These are phyloP conservation scores for Diaporthe ampelina DNA, from an alignment of 2,329 filamentous ascomycete genomes.

Conservation along the genomic window DNA sequence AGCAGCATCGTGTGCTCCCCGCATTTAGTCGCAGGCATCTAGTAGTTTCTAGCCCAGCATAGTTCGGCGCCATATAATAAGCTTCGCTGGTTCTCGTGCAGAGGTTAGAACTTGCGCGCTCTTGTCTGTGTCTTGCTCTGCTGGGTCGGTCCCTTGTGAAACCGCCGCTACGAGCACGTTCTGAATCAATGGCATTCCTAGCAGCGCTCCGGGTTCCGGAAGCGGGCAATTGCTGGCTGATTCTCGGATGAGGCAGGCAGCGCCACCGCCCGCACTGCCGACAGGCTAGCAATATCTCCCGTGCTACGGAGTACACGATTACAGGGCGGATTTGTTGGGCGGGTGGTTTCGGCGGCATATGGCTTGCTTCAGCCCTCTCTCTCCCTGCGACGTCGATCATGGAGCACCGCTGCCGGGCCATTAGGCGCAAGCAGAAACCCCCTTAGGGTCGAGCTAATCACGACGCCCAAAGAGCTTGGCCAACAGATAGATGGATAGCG, in stretches of 20 bases:
- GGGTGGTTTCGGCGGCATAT: neutral
- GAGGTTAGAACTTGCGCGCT: neutral
- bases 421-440: slow-evolving; percentile 13
- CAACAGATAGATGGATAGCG: slow-evolving; percentile 18
- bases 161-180: slow-evolving; percentile 11
- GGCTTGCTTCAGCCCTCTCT: neutral
- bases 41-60: neutral
- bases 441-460: slow-evolving; percentile 24
- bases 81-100: slow-evolving; percentile 12
- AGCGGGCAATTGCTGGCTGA: slow-evolving; percentile 16
- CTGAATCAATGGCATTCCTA: slow-evolving; percentile 17
- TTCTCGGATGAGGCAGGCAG: slow-evolving; percentile 13
- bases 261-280: slow-evolving; percentile 6
- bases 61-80: slow-evolving; percentile 29
- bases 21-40: slow-evolving; percentile 18
- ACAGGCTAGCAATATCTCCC: slow-evolving; percentile 17
- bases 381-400: slow-evolving; percentile 7
- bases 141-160: slow-evolving; percentile 22
- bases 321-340: slow-evolving; percentile 6
- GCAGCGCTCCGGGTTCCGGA: slow-evolving; percentile 25
- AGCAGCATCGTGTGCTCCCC: slow-evolving; percentile 26
- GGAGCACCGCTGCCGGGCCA: slow-evolving; percentile 22
- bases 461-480: slow-evolving; percentile 27
- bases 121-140: neutral
- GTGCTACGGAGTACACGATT: slow-evolving; percentile 16